Conservation (phyloP, 2,329 filamentous ascomycete genomes). For the Microdochium nivale region DNA sequence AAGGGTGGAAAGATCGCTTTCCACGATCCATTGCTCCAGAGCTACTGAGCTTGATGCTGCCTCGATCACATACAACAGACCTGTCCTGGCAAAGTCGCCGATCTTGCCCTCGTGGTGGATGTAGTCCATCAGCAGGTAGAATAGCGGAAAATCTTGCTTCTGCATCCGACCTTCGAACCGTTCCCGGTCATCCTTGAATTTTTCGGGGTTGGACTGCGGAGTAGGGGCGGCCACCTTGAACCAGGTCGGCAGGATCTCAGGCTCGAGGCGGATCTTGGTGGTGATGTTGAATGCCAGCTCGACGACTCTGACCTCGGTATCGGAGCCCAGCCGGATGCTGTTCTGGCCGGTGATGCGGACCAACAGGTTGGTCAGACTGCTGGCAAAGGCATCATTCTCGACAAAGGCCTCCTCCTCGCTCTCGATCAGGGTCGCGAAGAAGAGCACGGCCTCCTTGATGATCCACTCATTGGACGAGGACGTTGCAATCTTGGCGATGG, state of each 20-base stretch:
- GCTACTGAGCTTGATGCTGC: slow-evolving; percentile 74
- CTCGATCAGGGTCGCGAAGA: slow-evolving; percentile 90
- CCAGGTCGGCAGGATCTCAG: slow-evolving; percentile 82
- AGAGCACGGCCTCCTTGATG: slow-evolving; percentile 72
- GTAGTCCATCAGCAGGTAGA: slow-evolving; percentile 92
- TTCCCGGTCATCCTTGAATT: slow-evolving; percentile 40
- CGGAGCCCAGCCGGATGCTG: slow-evolving; percentile 62
- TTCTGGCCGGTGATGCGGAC: slow-evolving; percentile 69
- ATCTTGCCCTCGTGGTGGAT: slow-evolving; percentile 93
- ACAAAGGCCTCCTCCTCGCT: slow-evolving; percentile 95
- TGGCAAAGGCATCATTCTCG: slow-evolving; percentile 76
- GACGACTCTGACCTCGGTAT: slow-evolving; percentile 82
- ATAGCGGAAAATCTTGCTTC: slow-evolving; percentile 88
- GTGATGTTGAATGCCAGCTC: slow-evolving; percentile 94
- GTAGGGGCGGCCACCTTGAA: slow-evolving; percentile 55
- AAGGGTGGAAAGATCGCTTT: slow-evolving; percentile 89
- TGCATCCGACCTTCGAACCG: slow-evolving; percentile 79
- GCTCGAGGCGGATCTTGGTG: slow-evolving; percentile 87
- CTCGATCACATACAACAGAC: slow-evolving; percentile 91
- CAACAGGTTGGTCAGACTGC: slow-evolving; percentile 78
- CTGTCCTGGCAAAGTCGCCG: slow-evolving; percentile 92
- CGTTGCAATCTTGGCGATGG: slow-evolving; percentile 81
- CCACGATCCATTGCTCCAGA: slow-evolving; percentile 92
- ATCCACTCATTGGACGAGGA: slow-evolving; percentile 79
- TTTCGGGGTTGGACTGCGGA: slow-evolving; percentile 23